Percentiles rank a stretch among this genome's conserved stretches.
phyloP scores from a whole-genome alignment of 2,329 filamentous ascomycete species.

The Epichloe bromicola region DNA sequence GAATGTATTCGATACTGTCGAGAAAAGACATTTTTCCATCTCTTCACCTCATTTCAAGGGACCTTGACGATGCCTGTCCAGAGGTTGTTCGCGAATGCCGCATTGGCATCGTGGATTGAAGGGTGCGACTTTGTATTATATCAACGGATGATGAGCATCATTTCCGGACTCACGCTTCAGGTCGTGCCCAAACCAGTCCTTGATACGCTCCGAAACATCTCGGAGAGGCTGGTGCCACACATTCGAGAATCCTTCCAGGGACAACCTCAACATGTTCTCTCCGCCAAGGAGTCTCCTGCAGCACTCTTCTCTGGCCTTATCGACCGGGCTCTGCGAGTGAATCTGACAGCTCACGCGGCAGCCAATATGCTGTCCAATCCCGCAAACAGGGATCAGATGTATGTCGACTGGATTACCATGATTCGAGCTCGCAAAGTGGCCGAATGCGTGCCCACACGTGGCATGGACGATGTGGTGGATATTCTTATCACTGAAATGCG shows the following conservation, averaged over 20 bases:
- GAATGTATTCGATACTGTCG: slow-evolving; percentile 95
- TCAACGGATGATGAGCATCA: slow-evolving; percentile 89
- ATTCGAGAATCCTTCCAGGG: slow-evolving; percentile 75
- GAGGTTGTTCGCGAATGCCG: slow-evolving; percentile 72
- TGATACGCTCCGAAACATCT: slow-evolving; percentile 77
- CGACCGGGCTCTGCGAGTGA: slow-evolving; percentile 79
- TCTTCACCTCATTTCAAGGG: slow-evolving; percentile 90
- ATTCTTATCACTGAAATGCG: slow-evolving; percentile 55
- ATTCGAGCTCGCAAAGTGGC: slow-evolving; percentile 50
- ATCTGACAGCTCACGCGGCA: slow-evolving; percentile 84
- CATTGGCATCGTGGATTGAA: slow-evolving; percentile 82
- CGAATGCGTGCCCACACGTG: slow-evolving; percentile 47
- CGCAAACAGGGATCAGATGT: slow-evolving; percentile 89
- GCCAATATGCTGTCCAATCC: slow-evolving; percentile 85
- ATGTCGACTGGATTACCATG: slow-evolving; percentile 71
- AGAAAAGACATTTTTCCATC: slow-evolving; percentile 89
- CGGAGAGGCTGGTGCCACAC: slow-evolving; percentile 65
- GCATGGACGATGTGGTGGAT: slow-evolving; percentile 54
- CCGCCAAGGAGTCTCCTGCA: slow-evolving; percentile 79
- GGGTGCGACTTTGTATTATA: slow-evolving; percentile 94
- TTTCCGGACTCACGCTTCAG: slow-evolving; percentile 78
- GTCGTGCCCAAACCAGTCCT: slow-evolving; percentile 81
- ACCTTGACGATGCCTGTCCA: slow-evolving; percentile 94
- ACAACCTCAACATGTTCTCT: slow-evolving; percentile 72
- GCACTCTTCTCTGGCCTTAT: slow-evolving; percentile 78